Evolutionary conservation across 441 rosid genomes (phyloP), one percentile per base, ranked within the genome.

Genomic region (Euphorbia celastroides): DNA sequence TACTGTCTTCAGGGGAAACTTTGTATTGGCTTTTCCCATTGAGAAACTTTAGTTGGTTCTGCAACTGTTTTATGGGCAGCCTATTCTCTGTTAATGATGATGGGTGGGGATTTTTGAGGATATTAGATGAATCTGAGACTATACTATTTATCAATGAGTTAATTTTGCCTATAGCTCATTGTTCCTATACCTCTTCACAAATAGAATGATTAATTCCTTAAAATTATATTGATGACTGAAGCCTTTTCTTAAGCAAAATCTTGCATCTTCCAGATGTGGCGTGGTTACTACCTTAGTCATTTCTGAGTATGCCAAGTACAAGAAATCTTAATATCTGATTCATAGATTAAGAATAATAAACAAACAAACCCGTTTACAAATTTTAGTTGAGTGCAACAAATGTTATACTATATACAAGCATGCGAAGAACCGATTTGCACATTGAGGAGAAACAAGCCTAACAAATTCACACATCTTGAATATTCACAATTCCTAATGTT

Each of bases 301-400:
- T 34, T 34, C 38, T n/a, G 9, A 34, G 38, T 3, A 34, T 34
- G 38, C 38, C 38, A 9, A 34, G 9, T 34, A 34, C 4, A 34
- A 34, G 9, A 34, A 34, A 34, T 34, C 4, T 34, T 34, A 9
- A 34, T 34, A 34, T 34, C 9, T 34, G 9, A 34, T 3, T 34
- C 38, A 34, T 34, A 34, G 38, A 34, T 34, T 34, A 34, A 9
- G 38, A 9, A 34, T 34, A 4, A 34, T 9, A 9, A 41, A 41
- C 38, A 13, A 70, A 64, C 25, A 44, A 34, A 60, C 36, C 62
- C 61, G 32, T 63, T 70, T 17, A 7, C 19, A 42, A 11, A 62
- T 20, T 41, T 60, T 52, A 27, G 25, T 13, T 9, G 26, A 11
- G 42, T 10, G 11, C 23, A 36, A 38, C 56, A 67, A 59, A 2